These are phyloP conservation scores for Hemisphaericaspora xylofermentans DNA, from an alignment of 1,139 yeast species.

Conservation along the genomic window DNA sequence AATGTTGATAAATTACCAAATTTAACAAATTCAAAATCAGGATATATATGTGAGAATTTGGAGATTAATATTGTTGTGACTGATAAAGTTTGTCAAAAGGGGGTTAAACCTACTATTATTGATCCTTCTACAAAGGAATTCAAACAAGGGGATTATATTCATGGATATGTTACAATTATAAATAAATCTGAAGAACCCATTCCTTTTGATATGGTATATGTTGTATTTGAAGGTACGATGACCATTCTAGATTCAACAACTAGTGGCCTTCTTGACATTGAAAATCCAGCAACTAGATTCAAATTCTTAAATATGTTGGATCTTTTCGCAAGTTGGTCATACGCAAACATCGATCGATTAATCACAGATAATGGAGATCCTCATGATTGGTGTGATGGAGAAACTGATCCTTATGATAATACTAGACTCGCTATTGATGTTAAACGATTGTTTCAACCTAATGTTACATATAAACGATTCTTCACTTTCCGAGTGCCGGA, in stretches of 20 bases:
- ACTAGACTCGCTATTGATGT: conserved; percentile 39
- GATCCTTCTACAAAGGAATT: conserved; percentile 33
- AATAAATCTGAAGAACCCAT: conserved; percentile 31
- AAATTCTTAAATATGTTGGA: conserved; percentile 47
- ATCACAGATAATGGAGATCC: conserved; percentile 49
- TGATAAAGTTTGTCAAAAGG: conserved; percentile 44
- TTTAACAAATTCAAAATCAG: conserved; percentile 25
- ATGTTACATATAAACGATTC: conserved; percentile 40
- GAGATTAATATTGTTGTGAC: conserved; percentile 37
- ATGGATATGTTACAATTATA: conserved; percentile 39
- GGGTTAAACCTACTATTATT: conserved; percentile 33
- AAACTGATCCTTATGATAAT: conserved; percentile 44
- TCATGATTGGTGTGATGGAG: conserved; percentile 51
- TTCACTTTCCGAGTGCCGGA: conserved; percentile 46
- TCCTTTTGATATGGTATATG: conserved; percentile 44
- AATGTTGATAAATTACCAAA: conserved; percentile 43
- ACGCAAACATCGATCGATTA: conserved; percentile 45
- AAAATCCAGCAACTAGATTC: conserved; percentile 26
- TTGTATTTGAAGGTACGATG: conserved; percentile 37
- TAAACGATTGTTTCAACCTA: conserved; percentile 39
- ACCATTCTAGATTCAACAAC: conserved; percentile 26
- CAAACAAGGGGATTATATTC: conserved; percentile 41
- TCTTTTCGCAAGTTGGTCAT: conserved; percentile 48
- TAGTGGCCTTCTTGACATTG: conserved; percentile 30
- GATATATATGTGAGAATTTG: conserved; percentile 26